Evolutionary conservation across 352 stramenopile species (phyloP).

Genomic region (Phytopythium helicoides): DNA sequence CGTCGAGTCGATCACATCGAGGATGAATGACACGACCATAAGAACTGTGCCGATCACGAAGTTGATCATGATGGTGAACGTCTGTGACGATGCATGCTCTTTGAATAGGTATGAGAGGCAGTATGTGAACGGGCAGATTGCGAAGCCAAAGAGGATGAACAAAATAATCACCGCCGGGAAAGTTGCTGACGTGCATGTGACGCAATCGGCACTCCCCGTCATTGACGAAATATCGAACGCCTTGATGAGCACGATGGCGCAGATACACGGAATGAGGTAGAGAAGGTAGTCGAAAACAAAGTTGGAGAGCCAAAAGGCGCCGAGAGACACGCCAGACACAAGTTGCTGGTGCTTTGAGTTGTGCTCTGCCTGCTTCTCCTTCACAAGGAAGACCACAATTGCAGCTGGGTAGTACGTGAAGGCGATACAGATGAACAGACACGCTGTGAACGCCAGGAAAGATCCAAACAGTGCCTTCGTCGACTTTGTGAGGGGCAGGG

Average conservation of each 20-base stretch:
- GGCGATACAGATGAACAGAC: conserved; percentile 82
- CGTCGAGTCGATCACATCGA: too few relatives aligned
- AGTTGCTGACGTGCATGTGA: conserved; percentile 39
- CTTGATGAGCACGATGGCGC: conserved; percentile 46
- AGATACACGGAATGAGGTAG: conserved; percentile 80
- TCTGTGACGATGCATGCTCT: too few relatives aligned
- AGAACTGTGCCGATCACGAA: too few relatives aligned
- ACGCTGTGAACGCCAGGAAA: conserved; percentile 69
- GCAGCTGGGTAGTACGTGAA: conserved; percentile 88
- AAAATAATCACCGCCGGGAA: conserved; percentile 53
- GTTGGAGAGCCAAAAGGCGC: conserved; percentile 95
- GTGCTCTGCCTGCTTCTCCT: conserved; percentile 82
- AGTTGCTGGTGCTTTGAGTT: too few relatives aligned
- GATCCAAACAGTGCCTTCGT: conserved; percentile 47
- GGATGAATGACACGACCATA: too few relatives aligned
- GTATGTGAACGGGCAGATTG: conserved; percentile 52
- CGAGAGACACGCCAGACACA: conserved; percentile 88
- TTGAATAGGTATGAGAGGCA: too few relatives aligned
- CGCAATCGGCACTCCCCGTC: conserved; percentile 40
- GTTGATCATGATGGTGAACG: too few relatives aligned
- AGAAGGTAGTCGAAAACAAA: conserved; percentile 92
- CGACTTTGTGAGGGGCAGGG: conserved; percentile 47
- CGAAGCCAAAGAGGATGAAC: conserved; percentile 56
- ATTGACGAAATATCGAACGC: conserved; percentile 42
- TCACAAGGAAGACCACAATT: conserved; percentile 94